phyloP scores from a whole-genome alignment of 2,329 filamentous ascomycete species.

The Immersiporthe knoxdaviesiana region DNA sequence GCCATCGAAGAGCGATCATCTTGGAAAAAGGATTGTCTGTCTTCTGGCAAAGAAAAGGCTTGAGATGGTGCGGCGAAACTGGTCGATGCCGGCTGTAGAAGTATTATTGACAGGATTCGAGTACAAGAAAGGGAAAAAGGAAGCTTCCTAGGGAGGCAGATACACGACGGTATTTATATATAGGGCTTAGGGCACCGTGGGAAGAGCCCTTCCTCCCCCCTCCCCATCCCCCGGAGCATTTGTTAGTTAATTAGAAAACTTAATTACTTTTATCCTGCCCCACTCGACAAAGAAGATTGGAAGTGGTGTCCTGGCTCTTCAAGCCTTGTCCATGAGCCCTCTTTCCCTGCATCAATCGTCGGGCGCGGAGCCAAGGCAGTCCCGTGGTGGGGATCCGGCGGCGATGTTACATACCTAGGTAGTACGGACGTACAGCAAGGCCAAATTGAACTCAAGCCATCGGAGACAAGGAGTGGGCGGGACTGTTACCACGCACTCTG shows the following conservation, averaged over 20 bases:
- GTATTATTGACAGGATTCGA: neutral
- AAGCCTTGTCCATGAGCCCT: neutral
- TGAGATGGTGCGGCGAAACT: no score
- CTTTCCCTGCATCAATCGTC: neutral
- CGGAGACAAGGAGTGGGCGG: neutral
- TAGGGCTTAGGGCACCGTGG: neutral
- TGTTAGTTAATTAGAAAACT: no score
- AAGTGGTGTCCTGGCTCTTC: neutral
- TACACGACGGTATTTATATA: neutral
- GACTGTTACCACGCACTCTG: neutral
- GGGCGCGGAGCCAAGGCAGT: neutral
- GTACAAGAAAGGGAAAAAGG: neutral
- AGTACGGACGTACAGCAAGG: no score
- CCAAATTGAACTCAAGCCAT: neutral
- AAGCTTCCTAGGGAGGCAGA: neutral
- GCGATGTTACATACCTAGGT: no score
- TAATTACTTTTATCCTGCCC: neutral
- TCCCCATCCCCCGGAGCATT: no score
- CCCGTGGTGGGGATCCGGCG: neutral
- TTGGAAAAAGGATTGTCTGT: neutral
- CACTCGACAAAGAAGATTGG: neutral
- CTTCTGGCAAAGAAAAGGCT: neutral
- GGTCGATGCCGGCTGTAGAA: neutral
- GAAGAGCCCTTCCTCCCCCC: no score
- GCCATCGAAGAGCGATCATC: constrained; percentile 19